Conservation (phyloP, 768 basidiomycete genomes). For the Lactarius vividus region DNA sequence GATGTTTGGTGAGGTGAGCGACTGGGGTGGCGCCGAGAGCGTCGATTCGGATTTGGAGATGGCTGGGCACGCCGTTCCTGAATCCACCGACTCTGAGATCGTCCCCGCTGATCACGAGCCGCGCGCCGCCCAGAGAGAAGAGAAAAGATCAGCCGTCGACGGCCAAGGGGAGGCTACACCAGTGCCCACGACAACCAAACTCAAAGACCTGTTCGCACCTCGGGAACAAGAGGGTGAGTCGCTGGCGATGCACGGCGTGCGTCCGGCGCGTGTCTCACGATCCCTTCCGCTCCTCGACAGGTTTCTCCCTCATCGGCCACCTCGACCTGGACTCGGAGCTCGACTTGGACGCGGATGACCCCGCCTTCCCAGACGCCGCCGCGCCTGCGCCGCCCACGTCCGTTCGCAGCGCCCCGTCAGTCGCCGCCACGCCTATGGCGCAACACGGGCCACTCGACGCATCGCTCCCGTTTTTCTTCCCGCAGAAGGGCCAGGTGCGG, state of each 20-base stretch:
- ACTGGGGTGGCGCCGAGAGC: constrained; percentile 63
- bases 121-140: background rate
- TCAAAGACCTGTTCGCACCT: constrained; percentile 76
- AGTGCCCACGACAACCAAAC: constrained; percentile 31
- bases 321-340: constrained; percentile 72
- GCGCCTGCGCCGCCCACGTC: no score
- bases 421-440: background rate
- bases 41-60: constrained; percentile 56
- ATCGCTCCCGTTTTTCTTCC: constrained; percentile 25
- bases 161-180: background rate
- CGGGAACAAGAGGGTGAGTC: constrained; percentile 60
- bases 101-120: constrained; percentile 8
- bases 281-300: constrained; percentile 42
- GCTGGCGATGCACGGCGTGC: background rate
- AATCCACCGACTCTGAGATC: constrained; percentile 30
- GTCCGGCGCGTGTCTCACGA: background rate
- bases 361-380: background rate
- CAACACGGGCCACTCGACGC: constrained; percentile 9
- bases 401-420: background rate
- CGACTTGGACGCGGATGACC: constrained; percentile 43
- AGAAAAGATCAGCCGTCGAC: background rate
- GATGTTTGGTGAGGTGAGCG: constrained; percentile 48
- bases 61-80: constrained; percentile 30
- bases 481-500: constrained; percentile 26
- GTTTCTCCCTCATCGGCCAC: constrained; percentile 77